Percentiles rank a stretch among this genome's conserved stretches.
Evolutionary conservation across 306 rosid genomes (phyloP).

Genomic region (Castanea mollissima): DNA sequence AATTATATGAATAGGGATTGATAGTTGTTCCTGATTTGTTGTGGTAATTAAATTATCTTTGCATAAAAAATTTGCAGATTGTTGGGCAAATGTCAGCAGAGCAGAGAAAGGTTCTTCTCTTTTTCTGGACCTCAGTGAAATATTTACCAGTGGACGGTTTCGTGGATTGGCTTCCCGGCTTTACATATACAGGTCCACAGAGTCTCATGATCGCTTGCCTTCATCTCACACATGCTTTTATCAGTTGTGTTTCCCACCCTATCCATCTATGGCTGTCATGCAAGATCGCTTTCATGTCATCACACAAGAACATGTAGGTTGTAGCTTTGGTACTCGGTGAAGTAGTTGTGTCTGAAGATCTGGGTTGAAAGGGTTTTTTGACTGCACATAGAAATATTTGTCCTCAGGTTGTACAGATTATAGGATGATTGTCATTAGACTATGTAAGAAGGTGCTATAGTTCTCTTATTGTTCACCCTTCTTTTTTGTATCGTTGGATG

Average conservation of each 20-base stretch:
- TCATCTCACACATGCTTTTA: constrained; percentile 86
- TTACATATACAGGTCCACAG: constrained; percentile 50
- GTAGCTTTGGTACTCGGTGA: constrained; percentile 76
- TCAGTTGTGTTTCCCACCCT: constrained; percentile 68
- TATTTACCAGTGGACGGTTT: constrained; percentile 93
- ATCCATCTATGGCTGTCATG: constrained; percentile 58
- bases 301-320: constrained; percentile 83
- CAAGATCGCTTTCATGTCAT: constrained; percentile 58
- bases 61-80: constrained; percentile 42
- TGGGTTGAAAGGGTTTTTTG: constrained; percentile 35
- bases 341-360: constrained; percentile 26
- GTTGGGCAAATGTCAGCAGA: constrained; percentile 69
- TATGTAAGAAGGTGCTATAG: constrained; percentile 33
- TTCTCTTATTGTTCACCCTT: constrained; percentile 16
- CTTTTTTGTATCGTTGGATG: constrained; percentile 14
- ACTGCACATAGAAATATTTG: constrained; percentile 46
- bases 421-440: constrained; percentile 40
- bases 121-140: constrained; percentile 88
- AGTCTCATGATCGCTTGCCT: constrained; percentile 57
- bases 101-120: constrained; percentile 73
- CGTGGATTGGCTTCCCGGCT: constrained; percentile 68
- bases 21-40: constrained; percentile 1
- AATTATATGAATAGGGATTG: neutral
- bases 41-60: constrained; percentile 12
- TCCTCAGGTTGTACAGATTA: constrained; percentile 61